Percentiles rank a stretch among this genome's conserved stretches.
phyloP scores from a whole-genome alignment of 257 asterid genomes.

The Solanum peruvianum region DNA sequence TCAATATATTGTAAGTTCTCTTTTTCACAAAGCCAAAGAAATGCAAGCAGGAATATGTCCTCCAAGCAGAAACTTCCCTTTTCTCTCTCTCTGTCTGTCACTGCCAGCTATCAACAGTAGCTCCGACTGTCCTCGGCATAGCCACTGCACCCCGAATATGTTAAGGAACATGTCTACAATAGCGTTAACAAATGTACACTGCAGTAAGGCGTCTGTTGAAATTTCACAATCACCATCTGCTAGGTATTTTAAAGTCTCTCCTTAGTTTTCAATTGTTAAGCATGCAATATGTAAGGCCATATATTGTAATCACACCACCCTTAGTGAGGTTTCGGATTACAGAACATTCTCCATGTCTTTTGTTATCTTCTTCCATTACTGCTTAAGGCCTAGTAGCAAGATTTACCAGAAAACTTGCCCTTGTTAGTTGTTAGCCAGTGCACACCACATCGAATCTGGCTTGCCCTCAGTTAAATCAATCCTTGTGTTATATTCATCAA shows the following conservation, averaged over 20 bases:
- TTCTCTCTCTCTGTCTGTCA: background rate
- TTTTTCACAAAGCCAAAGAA: background rate
- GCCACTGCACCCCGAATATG: background rate
- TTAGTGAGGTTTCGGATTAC: background rate
- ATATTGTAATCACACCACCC: background rate
- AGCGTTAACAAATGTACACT: background rate
- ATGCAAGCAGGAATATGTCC: background rate
- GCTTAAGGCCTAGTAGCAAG: background rate
- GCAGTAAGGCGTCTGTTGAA: background rate
- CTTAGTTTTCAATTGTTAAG: background rate
- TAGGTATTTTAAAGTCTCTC: background rate
- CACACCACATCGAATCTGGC: background rate
- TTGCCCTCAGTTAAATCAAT: background rate
- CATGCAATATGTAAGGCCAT: background rate
- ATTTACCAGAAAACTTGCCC: background rate
- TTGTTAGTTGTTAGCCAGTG: background rate
- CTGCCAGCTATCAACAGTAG: background rate
- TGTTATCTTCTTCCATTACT: background rate
- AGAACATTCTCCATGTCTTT: background rate
- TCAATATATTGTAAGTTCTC: background rate
- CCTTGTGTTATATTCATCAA: background rate
- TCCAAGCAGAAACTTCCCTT: background rate
- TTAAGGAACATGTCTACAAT: background rate
- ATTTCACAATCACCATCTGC: background rate
- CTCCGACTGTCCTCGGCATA: background rate